phyloP scores from a whole-genome alignment of 495 filamentous ascomycete genomes.

The Parachaetomium inaequale region DNA sequence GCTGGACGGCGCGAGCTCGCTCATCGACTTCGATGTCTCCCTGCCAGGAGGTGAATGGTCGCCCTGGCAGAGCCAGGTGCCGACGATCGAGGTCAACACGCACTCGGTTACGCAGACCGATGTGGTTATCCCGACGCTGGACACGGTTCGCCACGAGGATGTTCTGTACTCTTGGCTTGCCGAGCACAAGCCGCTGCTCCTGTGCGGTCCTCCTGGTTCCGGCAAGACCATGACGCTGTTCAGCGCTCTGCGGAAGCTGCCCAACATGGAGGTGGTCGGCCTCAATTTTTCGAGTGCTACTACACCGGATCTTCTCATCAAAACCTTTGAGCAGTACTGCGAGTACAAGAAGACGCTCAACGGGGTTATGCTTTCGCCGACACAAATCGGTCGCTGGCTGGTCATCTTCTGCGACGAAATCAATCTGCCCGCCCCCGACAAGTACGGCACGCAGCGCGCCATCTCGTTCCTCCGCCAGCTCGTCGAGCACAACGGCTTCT shows the following conservation, averaged over 20 bases:
- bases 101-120: constrained; percentile 97
- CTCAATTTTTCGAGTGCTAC: constrained; percentile 99
- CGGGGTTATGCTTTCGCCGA: constrained; percentile 91
- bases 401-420: constrained; percentile 99
- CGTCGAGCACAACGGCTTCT: constrained; percentile 98
- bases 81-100: constrained; percentile 91
- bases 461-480: constrained; percentile 96
- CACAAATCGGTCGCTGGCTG: constrained; percentile 94
- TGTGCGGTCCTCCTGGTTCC: constrained; percentile 96
- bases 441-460: constrained; percentile 93
- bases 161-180: constrained; percentile 98
- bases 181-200: constrained; percentile 92
- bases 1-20: constrained; percentile 65
- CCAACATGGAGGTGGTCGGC: constrained; percentile 97
- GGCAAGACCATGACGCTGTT: constrained; percentile 99
- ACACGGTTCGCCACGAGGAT: constrained; percentile 96
- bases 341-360: constrained; percentile 98
- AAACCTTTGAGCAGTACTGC: constrained; percentile 99
- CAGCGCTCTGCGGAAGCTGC: constrained; percentile 89
- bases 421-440: constrained; percentile 97
- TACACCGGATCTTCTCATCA: constrained; percentile 93
- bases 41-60: constrained; percentile 84
- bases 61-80: constrained; percentile 91
- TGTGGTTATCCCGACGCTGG: constrained; percentile 93
- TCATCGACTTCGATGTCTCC: constrained; percentile 92